phyloP scores from a whole-genome alignment of 768 basidiomycete genomes.

The Rhizopogon vesiculosus region DNA sequence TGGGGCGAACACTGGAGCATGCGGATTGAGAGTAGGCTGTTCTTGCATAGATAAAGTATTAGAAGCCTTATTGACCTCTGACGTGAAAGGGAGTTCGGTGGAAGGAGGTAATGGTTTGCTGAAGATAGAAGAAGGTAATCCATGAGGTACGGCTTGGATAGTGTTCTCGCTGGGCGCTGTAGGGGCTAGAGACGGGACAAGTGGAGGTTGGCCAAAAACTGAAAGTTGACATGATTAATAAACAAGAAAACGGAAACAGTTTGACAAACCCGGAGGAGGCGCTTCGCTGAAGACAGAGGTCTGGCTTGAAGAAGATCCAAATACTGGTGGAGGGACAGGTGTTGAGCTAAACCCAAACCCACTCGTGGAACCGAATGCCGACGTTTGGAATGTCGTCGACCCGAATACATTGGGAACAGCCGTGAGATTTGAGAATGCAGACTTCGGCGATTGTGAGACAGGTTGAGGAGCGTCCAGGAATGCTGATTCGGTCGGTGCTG shows the following conservation, averaged over 20 bases:
- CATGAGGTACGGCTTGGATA: too few species aligned
- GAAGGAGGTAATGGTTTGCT: background rate
- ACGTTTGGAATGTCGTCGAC: conserved; percentile 5
- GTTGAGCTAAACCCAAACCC: conserved; percentile 3
- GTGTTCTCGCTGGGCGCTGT: background rate
- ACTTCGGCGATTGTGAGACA: conserved; percentile 8
- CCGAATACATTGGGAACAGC: conserved; percentile 32
- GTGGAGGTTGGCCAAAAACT: background rate
- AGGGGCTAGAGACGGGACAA: background rate
- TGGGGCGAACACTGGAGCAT: conserved; percentile 11
- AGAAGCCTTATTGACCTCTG: background rate
- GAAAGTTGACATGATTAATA: background rate
- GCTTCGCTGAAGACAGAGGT: background rate
- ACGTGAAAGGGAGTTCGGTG: background rate
- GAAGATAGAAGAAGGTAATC: too few species aligned
- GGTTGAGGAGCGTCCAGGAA: conserved; percentile 15
- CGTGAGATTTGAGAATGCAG: conserved; percentile 32
- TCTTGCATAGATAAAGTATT: background rate
- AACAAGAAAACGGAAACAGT: background rate
- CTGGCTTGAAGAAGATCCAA: background rate
- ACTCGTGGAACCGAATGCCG: conserved; percentile 13
- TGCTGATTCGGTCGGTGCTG: conserved; percentile 19
- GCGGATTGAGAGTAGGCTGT: conserved; percentile 14
- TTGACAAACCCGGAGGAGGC: background rate
- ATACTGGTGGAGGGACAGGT: conserved; percentile 4